Conservation (phyloP, 441 rosid species). For the Hura crepitans region DNA sequence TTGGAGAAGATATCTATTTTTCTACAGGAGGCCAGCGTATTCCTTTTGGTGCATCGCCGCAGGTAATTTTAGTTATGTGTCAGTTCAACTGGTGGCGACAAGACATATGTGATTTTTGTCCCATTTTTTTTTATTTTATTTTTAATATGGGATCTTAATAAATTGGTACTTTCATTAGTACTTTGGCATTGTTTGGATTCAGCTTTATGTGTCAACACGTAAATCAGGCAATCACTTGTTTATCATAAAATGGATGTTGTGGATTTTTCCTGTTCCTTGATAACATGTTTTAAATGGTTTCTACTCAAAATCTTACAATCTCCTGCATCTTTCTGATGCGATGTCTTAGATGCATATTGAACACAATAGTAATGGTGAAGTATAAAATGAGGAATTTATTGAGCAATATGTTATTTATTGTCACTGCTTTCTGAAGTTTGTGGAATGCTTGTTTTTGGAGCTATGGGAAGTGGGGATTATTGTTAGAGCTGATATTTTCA, state of each 20-base stretch:
- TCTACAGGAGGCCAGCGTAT: conserved; percentile 84
- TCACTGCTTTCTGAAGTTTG: background rate
- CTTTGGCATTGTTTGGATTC: background rate
- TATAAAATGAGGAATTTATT: background rate
- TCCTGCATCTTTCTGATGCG: no score
- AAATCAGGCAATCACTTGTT: background rate
- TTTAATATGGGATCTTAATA: background rate
- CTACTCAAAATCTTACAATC: background rate
- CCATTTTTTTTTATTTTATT: background rate
- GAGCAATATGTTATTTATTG: background rate
- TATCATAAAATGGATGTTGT: background rate
- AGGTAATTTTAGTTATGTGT: conserved; percentile 41
- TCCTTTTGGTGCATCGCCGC: conserved; percentile 96
- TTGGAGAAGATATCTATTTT: conserved; percentile 80
- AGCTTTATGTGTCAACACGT: background rate
- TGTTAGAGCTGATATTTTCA: no score
- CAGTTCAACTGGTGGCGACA: conserved; percentile 2
- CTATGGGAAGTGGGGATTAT: background rate
- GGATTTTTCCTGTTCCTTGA: background rate
- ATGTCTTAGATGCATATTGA: background rate
- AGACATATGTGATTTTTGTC: background rate
- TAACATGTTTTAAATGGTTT: background rate
- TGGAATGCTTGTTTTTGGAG: background rate
- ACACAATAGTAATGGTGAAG: background rate
- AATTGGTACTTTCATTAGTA: background rate